A percentile compares a stretch with the other conserved stretches of the same genome.
These are phyloP conservation scores for Panaeolus papilionaceus DNA, from an alignment of 768 basidiomycete species.

Conservation along the genomic window DNA sequence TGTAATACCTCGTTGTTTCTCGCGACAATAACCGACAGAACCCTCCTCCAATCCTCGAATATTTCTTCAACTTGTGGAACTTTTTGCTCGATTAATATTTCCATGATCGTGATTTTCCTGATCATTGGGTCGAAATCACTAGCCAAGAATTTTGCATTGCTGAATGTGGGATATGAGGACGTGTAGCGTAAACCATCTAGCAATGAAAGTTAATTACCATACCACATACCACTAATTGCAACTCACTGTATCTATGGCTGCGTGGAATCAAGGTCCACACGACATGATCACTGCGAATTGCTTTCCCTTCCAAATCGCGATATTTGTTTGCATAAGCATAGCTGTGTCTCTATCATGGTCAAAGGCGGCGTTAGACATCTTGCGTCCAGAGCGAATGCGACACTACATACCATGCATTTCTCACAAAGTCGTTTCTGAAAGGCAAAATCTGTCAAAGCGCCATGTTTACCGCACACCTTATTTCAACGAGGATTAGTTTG, in stretches of 20 bases:
- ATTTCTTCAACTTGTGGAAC: conserved; percentile 25
- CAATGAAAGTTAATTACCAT: background rate
- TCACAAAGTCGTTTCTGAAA: conserved; percentile 30
- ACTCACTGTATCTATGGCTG: conserved; percentile 30
- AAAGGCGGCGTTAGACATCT: background rate
- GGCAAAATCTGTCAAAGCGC: conserved; percentile 30
- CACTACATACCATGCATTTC: conserved; percentile 27
- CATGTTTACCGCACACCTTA: conserved; percentile 29
- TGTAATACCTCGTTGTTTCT: conserved; percentile 21
- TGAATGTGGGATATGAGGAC: conserved; percentile 20
- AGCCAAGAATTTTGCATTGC: conserved; percentile 25
- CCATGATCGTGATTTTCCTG: conserved; percentile 29
- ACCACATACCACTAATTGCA: background rate
- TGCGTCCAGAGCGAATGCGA: background rate
- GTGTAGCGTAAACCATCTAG: conserved; percentile 29
- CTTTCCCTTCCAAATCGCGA: conserved; percentile 15
- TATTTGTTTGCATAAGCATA: conserved; percentile 17
- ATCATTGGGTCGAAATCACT: conserved; percentile 28
- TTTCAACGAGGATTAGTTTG: background rate
- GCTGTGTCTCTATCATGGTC: conserved; percentile 18
- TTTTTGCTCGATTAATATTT: conserved; percentile 21
- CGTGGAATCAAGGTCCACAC: conserved; percentile 27
- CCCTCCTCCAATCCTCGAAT: conserved; percentile 24
- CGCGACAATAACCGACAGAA: conserved; percentile 2
- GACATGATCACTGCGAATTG: conserved; percentile 18